A percentile compares a stretch with the other conserved stretches of the same genome.
Conservation (phyloP, 768 basidiomycete genomes). For the Suillus weaverae region DNA sequence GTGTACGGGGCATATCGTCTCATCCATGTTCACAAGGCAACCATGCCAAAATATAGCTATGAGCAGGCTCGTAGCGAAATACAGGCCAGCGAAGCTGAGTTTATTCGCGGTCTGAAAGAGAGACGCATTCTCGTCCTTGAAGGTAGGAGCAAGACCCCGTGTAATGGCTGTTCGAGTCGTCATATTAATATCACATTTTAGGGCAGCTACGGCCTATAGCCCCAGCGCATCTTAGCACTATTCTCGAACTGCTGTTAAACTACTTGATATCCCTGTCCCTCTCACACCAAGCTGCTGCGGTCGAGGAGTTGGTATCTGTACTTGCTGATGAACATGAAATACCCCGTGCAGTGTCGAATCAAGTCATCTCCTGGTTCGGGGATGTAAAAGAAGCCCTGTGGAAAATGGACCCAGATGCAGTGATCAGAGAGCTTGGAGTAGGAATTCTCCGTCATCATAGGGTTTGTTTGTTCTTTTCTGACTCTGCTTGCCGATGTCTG, state of each 20-base stretch:
- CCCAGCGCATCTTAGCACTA: conserved; percentile 58
- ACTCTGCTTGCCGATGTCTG: neutral
- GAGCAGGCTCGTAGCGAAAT: conserved; percentile 61
- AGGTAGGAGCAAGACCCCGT: conserved; percentile 40
- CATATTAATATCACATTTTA: conserved; percentile 28
- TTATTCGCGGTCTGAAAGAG: conserved; percentile 62
- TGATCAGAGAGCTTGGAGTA: conserved; percentile 76
- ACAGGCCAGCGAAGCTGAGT: conserved; percentile 82
- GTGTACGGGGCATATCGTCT: neutral
- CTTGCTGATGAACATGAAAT: conserved; percentile 78
- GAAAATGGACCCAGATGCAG: conserved; percentile 59
- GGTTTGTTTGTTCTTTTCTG: conserved; percentile 33
- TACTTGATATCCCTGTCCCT: conserved; percentile 65
- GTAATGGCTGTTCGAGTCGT: neutral
- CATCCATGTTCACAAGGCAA: conserved; percentile 23
- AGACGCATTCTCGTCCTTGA: conserved; percentile 71
- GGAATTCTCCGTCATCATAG: conserved; percentile 65
- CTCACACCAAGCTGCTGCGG: conserved; percentile 48
- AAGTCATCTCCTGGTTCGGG: conserved; percentile 87
- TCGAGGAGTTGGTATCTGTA: conserved; percentile 57
- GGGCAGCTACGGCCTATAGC: conserved; percentile 76
- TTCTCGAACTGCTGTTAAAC: conserved; percentile 77
- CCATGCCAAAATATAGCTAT: conserved; percentile 48
- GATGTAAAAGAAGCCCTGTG: conserved; percentile 53
- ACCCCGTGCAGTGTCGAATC: conserved; percentile 54